Conservation (phyloP, 2,329 filamentous ascomycete species). For the Didymella segeticola region DNA sequence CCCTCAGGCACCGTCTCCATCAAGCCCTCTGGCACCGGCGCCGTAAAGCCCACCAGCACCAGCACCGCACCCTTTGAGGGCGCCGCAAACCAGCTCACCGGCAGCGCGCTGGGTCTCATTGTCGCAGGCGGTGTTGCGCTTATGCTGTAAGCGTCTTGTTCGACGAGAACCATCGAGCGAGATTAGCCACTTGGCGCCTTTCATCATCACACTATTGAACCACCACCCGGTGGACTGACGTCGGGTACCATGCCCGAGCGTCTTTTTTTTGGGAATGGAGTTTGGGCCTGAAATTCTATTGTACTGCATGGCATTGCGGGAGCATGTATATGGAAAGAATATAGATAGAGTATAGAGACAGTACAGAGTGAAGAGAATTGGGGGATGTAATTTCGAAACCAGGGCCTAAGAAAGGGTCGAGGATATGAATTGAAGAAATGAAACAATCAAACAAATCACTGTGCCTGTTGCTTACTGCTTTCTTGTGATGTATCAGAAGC, state of each 20-base stretch:
- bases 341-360: too few relatives aligned
- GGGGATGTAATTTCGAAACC: too few relatives aligned
- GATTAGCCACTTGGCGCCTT: background rate
- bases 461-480: too few relatives aligned
- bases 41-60: slow-evolving; percentile 19
- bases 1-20: slow-evolving; percentile 27
- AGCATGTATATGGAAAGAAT: too few relatives aligned
- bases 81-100: slow-evolving; percentile 34
- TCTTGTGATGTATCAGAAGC: too few relatives aligned
- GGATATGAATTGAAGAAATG: too few relatives aligned
- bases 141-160: slow-evolving; percentile 24
- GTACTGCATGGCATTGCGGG: background rate
- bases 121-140: slow-evolving; percentile 43
- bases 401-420: too few relatives aligned
- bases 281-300: background rate
- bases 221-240: background rate
- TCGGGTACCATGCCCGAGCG: background rate
- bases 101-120: slow-evolving; percentile 37
- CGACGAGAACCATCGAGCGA: background rate
- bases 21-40: slow-evolving; percentile 21
- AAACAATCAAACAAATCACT: too few relatives aligned
- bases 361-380: too few relatives aligned
- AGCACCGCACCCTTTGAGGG: slow-evolving; percentile 37
- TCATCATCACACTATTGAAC: slow-evolving; percentile 6
- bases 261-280: background rate